phyloP scores from a whole-genome alignment of 1,284 basidiomycete genomes.

The Coniferiporia weirii region DNA sequence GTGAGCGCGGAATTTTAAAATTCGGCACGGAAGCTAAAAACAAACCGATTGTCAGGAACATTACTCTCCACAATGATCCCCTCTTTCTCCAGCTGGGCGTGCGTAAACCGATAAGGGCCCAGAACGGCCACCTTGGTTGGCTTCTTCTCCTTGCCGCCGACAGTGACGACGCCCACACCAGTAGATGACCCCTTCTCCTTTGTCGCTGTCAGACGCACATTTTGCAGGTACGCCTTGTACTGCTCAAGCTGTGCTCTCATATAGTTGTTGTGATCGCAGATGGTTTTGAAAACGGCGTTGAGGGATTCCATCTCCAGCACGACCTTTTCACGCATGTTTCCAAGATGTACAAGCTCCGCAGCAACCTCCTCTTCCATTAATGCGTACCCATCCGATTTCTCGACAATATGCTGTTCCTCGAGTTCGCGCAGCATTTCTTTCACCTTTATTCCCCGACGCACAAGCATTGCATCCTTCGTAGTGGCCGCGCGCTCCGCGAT shows the following conservation, averaged over 20 bases:
- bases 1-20: not conserved
- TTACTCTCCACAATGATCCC: conserved; percentile 99
- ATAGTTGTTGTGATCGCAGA: conserved; percentile 98
- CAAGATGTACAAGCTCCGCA: conserved; percentile 92
- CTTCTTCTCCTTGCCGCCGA: conserved; percentile 98
- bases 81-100: conserved; percentile 97
- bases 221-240: conserved; percentile 99
- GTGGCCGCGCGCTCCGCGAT: conserved; percentile 95
- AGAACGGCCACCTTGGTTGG: conserved; percentile 78
- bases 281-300: conserved; percentile 97
- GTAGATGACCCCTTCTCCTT: conserved; percentile 82
- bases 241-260: conserved; percentile 94
- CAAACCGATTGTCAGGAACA: conserved; percentile 93
- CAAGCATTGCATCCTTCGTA: conserved; percentile 92
- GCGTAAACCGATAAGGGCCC: conserved; percentile 95
- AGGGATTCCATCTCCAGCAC: conserved; percentile 87
- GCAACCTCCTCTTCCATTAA: conserved; percentile 97
- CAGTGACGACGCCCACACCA: conserved; percentile 91
- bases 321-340: conserved; percentile 95
- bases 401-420: conserved; percentile 86
- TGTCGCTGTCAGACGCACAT: conserved; percentile 85
- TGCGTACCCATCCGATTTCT: conserved; percentile 78
- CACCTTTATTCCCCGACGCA: conserved; percentile 97
- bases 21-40: conserved; percentile 13
- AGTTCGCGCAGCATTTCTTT: conserved; percentile 98